Percentiles rank a stretch among this genome's conserved stretches.
Conservation (phyloP, 495 filamentous ascomycete genomes). For the Evansstolkia leycettana region DNA sequence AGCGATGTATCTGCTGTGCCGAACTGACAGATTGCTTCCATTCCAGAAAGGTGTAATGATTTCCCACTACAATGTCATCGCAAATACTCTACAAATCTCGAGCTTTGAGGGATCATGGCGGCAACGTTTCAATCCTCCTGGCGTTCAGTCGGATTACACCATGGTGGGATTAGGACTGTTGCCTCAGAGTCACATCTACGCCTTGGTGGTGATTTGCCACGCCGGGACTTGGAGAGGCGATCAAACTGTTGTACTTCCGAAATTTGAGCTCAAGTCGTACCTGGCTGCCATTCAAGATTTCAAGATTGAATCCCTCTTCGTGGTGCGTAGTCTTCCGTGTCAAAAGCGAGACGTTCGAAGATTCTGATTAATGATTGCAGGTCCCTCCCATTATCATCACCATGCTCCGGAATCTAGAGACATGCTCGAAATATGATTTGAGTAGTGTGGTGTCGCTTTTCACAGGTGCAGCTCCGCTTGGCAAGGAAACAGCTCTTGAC, state of each 20-base stretch:
- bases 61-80: constrained; percentile 77
- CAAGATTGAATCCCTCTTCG: constrained; percentile 55
- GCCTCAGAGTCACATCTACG: constrained; percentile 81
- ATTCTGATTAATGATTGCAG: constrained; percentile 16
- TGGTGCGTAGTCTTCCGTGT: constrained; percentile 38
- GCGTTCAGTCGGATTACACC: constrained; percentile 25
- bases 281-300: constrained; percentile 58
- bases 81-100: constrained; percentile 58
- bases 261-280: constrained; percentile 60
- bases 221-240: constrained; percentile 62
- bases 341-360: neutral
- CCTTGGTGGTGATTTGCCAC: constrained; percentile 65
- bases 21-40: no score
- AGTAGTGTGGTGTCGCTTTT: constrained; percentile 55
- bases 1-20: no score
- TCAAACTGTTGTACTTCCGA: constrained; percentile 66
- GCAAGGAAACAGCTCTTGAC: constrained; percentile 62
- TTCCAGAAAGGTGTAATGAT: constrained; percentile 88
- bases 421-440: constrained; percentile 60
- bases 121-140: constrained; percentile 19
- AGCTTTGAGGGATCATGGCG: constrained; percentile 41
- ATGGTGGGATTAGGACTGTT: constrained; percentile 63
- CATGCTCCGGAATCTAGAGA: constrained; percentile 54
- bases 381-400: constrained; percentile 81
- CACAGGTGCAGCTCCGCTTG: constrained; percentile 76